phyloP scores from a whole-genome alignment of 148 eudicot genomes.

The Rhododendron simsii region DNA sequence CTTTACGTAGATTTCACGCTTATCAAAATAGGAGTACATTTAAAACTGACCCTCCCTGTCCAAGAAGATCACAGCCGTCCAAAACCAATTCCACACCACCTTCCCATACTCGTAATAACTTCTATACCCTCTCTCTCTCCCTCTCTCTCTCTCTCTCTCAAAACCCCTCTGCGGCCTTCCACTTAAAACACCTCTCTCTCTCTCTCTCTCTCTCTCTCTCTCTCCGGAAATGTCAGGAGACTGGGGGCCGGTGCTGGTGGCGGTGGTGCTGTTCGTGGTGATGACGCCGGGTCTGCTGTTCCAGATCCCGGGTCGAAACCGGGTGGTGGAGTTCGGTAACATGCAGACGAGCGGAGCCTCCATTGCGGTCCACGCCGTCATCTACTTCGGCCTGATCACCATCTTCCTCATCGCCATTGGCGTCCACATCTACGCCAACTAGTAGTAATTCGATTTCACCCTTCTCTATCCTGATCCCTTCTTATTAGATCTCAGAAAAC shows the following conservation, averaged over 20 bases:
- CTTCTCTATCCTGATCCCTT: not conserved
- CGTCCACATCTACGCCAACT: conserved; percentile 57
- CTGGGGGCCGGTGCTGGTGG: conserved; percentile 64
- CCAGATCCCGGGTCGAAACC: conserved; percentile 50
- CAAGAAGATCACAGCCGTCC: too few relatives aligned
- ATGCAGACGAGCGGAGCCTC: conserved; percentile 60
- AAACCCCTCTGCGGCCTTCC: not conserved
- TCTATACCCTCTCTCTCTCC: not conserved
- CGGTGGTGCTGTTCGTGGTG: conserved; percentile 53
- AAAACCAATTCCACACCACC: not conserved
- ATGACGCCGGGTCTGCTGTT: conserved; percentile 53
- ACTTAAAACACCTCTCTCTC: not conserved
- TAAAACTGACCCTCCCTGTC: not conserved
- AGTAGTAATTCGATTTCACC: not conserved
- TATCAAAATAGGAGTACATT: not conserved
- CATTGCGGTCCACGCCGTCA: conserved; percentile 49
- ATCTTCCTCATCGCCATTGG: conserved; percentile 54
- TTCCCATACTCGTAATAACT: not conserved
- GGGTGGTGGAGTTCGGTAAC: conserved; percentile 49
- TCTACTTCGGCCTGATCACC: conserved; percentile 53
- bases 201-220: not conserved
- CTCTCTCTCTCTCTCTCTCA: not conserved
- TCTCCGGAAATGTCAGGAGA: conserved; percentile 37
- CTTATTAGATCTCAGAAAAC: not conserved
- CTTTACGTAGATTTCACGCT: not conserved